Evolutionary conservation across 352 stramenopile genomes (phyloP), one percentile per base, ranked within the genome.

Genomic region (Achlya hypogyna): DNA sequence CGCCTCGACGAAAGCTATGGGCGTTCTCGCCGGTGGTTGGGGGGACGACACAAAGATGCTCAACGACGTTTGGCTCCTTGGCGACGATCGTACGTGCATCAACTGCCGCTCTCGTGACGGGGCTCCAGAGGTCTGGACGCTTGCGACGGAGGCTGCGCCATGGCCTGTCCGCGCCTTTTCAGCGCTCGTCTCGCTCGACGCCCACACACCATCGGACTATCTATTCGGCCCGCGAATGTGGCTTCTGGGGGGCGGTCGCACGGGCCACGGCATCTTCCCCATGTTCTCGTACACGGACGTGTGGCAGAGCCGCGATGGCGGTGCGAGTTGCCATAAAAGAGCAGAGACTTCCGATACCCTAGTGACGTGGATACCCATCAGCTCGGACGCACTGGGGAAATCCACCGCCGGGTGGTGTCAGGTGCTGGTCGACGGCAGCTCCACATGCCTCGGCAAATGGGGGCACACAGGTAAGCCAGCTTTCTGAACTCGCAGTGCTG

Each of bases 341-440:
- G 16, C 49, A 1, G 25, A 27, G 16, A 54, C 49, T n/a, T n/a
- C n/a, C n/a, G n/a, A n/a, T n/a, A n/a, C n/a, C 12, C 9, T 40
- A 59, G 63, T 74, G 2, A 53, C 74, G 5, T 92, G 84, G 84
- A 47, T 72, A 14, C 70, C 72, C 25, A 75, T 82, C 1, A 91
- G 78, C 60, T 92, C 82, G 0, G 82, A 88, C 52, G 72, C 75
- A 2, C 86, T 81, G 0, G 84, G 82, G 0, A 70, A 89, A 25
- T 92, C 84, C 6, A 91, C 84, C 0, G 82, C 81, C 2, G 78
- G 90, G 54, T 92, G 82, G 84, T 89, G 82, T 69, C 84, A 89
- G 64, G 51, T 89, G 34, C 79, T 70, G 6, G 72, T 74, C 6
- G 63, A 69, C 20, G 71, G 76, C 47, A 74, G 70, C 40, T 75